A percentile compares a stretch with the other conserved stretches of the same genome.
Evolutionary conservation across 2,329 filamentous ascomycete genomes (phyloP).

Genomic region (Talaromyces sp.): DNA sequence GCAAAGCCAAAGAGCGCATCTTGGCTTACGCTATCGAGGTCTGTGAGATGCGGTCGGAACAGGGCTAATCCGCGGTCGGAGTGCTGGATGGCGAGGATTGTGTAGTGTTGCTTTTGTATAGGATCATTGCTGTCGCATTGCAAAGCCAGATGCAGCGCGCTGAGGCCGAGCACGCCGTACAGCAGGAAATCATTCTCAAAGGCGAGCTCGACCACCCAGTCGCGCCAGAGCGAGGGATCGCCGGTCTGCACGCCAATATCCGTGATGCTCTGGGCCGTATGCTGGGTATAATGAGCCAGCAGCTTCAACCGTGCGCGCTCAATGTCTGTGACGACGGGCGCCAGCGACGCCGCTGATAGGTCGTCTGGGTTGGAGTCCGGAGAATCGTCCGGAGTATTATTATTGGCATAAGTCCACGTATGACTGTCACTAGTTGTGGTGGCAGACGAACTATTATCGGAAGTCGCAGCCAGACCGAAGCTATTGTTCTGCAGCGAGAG

Average conservation of each 20-base stretch:
- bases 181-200: slow-evolving; percentile 8
- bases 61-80: slow-evolving; percentile 4
- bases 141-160: slow-evolving; percentile 7
- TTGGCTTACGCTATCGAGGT: slow-evolving; percentile 1
- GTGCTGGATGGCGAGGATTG: slow-evolving; percentile 5
- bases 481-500: neutral
- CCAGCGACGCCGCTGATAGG: neutral
- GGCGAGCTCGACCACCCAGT: slow-evolving; percentile 5
- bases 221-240: slow-evolving; percentile 1
- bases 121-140: neutral
- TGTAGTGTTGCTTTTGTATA: neutral
- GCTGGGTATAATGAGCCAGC: slow-evolving; percentile 7
- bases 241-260: slow-evolving; percentile 2
- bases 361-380: neutral
- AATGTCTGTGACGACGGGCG: neutral
- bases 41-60: neutral
- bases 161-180: slow-evolving; percentile 6
- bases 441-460: neutral
- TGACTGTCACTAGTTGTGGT: neutral
- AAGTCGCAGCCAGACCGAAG: neutral
- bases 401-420: neutral
- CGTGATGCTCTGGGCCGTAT: slow-evolving; percentile 3
- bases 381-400: neutral
- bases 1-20: slow-evolving; percentile 5
- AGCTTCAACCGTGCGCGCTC: slow-evolving; percentile 1